Percentiles rank a stretch among this genome's conserved stretches.
phyloP scores from a whole-genome alignment of 1,139 yeast species.

The Blastobotrys malaysiensis region DNA sequence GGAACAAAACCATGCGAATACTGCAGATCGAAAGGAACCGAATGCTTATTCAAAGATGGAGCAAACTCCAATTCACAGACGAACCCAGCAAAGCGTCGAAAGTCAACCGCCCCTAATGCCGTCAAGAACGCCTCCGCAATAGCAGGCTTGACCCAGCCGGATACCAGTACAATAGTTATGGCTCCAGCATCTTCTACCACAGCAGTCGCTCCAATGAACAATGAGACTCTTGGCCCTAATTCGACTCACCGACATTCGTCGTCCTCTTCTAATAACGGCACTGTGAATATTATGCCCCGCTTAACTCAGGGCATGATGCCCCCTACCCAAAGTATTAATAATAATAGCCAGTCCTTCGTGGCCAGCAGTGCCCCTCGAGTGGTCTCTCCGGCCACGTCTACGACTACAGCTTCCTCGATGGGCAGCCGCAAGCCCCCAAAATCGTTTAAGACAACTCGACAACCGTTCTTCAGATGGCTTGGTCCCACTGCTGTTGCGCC shows the following conservation, averaged over 20 bases:
- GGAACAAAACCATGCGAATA: slow-evolving; percentile 19
- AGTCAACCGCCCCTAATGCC: not conserved
- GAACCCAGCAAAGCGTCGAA: not conserved
- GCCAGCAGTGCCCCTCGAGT: not conserved
- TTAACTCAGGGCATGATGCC: not conserved
- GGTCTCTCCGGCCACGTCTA: not conserved
- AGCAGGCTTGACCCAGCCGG: not conserved
- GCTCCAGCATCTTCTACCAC: slow-evolving; percentile 4
- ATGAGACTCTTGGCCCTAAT: slow-evolving; percentile 15
- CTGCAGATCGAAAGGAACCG: slow-evolving; percentile 15
- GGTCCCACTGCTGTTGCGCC: slow-evolving; percentile 31
- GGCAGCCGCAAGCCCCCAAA: not conserved
- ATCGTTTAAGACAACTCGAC: slow-evolving; percentile 18
- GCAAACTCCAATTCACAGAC: not conserved
- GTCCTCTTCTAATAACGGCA: slow-evolving; percentile 4
- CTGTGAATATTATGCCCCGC: not conserved
- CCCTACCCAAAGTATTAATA: not conserved
- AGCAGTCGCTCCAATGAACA: slow-evolving; percentile 6
- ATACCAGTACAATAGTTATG: slow-evolving; percentile 2
- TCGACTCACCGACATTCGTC: slow-evolving; percentile 14
- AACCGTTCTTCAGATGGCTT: slow-evolving; percentile 29
- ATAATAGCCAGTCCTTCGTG: not conserved
- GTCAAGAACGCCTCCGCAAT: not conserved
- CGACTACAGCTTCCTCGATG: not conserved
- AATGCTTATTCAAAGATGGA: slow-evolving; percentile 15